Base-by-base conservation (phyloP, 2,329 filamentous ascomycete genomes). In the Diplodia seriata region DNA sequence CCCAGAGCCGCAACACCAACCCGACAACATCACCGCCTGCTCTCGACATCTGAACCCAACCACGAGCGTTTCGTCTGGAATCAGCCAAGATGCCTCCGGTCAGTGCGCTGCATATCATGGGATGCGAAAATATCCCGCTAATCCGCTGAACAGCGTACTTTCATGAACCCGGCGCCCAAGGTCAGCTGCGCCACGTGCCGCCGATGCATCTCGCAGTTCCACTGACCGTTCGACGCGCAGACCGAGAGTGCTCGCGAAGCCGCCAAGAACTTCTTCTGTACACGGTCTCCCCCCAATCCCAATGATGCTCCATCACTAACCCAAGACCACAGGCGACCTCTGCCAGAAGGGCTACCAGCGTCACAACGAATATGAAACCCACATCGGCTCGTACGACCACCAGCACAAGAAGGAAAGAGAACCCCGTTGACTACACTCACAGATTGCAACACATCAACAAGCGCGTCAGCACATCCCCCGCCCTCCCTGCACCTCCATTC, bases 351-450 rank as follows among this genome's bases (percentile, higher is more conserved):
- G 94, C 74, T 99, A 98, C 81, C 89, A 90, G 1, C 93, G 95
- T 67, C 94, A 97, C 85, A 94, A 96, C 76, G 94, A 98, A 78
- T 97, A 96, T 78, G 94, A 98, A 80, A 91, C 94, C 8, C 95
- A 99, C 78, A 91, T 97, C 68, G 89, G 89, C 71, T 95, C 91
- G 74, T 98, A 98, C 80, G 95, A 98, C 77, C 95, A 99, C 81
- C 91, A 92, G 73, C 95, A 99, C 80, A 94, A 93, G 78, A 93
- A 96, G 82, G 81, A 26, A 81, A 7, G 38, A 38, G 38, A 38
- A 38, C 31, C 54, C 59, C n/a, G 29, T 63, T 63, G 59, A 63
- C 59, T 63, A 63, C 57, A 50, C 57, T 4, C 23, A 15, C 78
- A 81, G 49, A 15, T 2, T 11, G 36, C 11, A 23, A 7, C 59